Evolutionary conservation across 306 rosid species (phyloP).

Genomic region (Heteromeles arbutifolia): DNA sequence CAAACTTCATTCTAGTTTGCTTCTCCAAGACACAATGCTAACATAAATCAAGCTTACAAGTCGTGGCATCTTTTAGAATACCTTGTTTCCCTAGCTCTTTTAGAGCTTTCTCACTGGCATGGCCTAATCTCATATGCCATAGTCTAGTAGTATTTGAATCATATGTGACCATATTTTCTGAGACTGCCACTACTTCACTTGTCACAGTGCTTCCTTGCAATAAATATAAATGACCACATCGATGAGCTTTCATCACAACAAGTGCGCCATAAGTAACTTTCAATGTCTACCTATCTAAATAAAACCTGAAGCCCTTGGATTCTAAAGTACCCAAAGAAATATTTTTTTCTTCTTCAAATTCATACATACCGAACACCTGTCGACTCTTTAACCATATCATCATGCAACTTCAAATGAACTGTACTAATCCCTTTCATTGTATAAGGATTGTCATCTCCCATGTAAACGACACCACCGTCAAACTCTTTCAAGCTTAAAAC

Average conservation of each 20-base stretch:
- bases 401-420: neutral
- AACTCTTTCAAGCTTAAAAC: neutral
- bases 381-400: neutral
- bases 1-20: neutral
- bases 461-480: no score
- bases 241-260: neutral
- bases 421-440: neutral
- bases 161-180: no score
- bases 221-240: neutral
- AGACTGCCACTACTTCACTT: neutral
- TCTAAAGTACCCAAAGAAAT: neutral
- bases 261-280: neutral
- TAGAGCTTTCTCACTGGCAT: neutral
- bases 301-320: neutral
- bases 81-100: neutral
- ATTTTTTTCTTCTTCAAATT: neutral
- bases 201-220: neutral
- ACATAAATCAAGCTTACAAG: neutral
- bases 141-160: neutral
- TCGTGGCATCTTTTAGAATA: neutral
- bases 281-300: no score
- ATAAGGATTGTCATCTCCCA: no score
- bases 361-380: neutral
- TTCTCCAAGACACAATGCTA: neutral
- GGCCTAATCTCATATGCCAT: neutral